Percentiles rank a stretch among this genome's conserved stretches.
Evolutionary conservation across 768 basidiomycete species (phyloP).

Genomic region (Melanogaster broomeanus): DNA sequence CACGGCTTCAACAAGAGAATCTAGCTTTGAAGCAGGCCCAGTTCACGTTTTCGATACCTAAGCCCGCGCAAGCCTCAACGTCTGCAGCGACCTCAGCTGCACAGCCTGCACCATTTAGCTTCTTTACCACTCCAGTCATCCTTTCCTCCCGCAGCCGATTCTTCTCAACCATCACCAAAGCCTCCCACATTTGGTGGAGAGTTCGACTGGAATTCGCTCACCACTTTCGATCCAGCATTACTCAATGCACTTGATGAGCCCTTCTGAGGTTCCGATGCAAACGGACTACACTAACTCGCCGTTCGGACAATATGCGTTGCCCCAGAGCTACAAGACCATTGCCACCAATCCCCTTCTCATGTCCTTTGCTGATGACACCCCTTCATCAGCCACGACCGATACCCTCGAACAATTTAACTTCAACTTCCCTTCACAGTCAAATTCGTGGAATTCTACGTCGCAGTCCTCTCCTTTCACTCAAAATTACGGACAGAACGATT

Average conservation of each 20-base stretch:
- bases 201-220: conserved; percentile 65
- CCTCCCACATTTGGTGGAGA: conserved; percentile 25
- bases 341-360: conserved; percentile 85
- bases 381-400: conserved; percentile 25
- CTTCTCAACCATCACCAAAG: conserved; percentile 34
- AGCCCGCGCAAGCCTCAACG: conserved; percentile 29
- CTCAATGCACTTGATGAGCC: conserved; percentile 67
- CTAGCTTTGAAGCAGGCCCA: conserved; percentile 73
- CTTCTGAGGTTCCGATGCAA: conserved; percentile 56
- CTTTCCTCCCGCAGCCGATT: conserved; percentile 22
- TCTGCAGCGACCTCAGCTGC: conserved; percentile 20
- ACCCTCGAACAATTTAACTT: conserved; percentile 46
- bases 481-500: conserved; percentile 20
- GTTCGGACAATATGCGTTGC: conserved; percentile 51
- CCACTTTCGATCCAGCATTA: conserved; percentile 68
- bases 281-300: conserved; percentile 52
- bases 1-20: conserved; percentile 87
- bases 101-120: conserved; percentile 24
- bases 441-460: conserved; percentile 20
- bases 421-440: conserved; percentile 40
- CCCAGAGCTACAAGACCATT: conserved; percentile 67
- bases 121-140: conserved; percentile 27
- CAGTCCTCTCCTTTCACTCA: conserved; percentile 21
- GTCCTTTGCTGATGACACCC: conserved; percentile 68
- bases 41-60: conserved; percentile 84